Conservation (phyloP, 2,329 filamentous ascomycete genomes). For the Clonostachys solani region DNA sequence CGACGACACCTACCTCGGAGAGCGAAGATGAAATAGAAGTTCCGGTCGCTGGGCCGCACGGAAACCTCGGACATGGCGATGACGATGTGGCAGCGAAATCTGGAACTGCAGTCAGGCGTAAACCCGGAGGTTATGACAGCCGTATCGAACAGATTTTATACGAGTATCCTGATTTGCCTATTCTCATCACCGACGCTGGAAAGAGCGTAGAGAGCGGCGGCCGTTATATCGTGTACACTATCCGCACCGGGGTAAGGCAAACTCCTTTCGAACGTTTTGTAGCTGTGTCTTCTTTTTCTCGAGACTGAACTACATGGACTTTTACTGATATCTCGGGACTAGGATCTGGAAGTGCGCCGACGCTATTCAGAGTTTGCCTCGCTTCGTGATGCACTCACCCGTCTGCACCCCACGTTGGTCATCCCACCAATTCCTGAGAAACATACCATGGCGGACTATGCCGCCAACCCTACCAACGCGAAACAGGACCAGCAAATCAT, state of each 20-base stretch:
- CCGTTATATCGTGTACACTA: conserved; percentile 95
- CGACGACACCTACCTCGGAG: conserved; percentile 62
- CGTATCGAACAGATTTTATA: conserved; percentile 97
- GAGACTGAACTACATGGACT: conserved; percentile 1
- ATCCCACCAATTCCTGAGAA: conserved; percentile 98
- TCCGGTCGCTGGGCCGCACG: conserved; percentile 16
- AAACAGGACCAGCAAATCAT: conserved; percentile 98
- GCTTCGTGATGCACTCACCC: conserved; percentile 80
- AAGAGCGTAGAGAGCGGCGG: conserved; percentile 92
- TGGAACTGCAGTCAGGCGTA: conserved; percentile 36
- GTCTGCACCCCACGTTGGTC: conserved; percentile 90
- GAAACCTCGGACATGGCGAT: neutral
- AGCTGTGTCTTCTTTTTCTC: neutral
- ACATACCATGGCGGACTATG: conserved; percentile 98
- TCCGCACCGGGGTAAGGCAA: conserved; percentile 76
- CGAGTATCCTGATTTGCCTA: conserved; percentile 85
- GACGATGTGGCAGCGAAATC: neutral
- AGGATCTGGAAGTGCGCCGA: conserved; percentile 93
- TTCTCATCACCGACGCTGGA: conserved; percentile 89
- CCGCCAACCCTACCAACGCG: conserved; percentile 93
- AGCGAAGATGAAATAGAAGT: conserved; percentile 60
- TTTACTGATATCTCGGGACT: neutral
- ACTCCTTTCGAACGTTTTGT: neutral
- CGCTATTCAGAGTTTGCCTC: conserved; percentile 97
- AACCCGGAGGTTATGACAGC: conserved; percentile 88